A percentile compares a stretch with the other conserved stretches of the same genome.
phyloP scores from a whole-genome alignment of 2,329 filamentous ascomycete species.

The Orbilia brochopaga region DNA sequence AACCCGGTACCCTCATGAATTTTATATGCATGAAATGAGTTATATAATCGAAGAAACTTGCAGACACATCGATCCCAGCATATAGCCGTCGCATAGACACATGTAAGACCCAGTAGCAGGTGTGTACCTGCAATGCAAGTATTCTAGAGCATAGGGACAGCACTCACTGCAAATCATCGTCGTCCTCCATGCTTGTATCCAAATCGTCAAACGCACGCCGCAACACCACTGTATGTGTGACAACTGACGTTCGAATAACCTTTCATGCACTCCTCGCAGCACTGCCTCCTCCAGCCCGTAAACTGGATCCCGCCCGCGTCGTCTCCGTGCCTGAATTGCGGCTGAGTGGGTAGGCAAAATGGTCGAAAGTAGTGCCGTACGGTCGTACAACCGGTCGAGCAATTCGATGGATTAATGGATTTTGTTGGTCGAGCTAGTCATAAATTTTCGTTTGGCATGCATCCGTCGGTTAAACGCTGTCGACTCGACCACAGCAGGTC shows the following conservation, averaged over 20 bases:
- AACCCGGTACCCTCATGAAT: conserved; percentile 1
- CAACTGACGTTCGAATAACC: conserved; percentile 45
- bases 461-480: conserved; percentile 35
- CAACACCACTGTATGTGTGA: neutral
- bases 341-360: conserved; percentile 23
- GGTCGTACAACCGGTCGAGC: conserved; percentile 1
- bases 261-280: conserved; percentile 38
- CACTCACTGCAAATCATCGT: conserved; percentile 49
- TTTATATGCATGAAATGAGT: too few relatives aligned
- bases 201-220: conserved; percentile 49
- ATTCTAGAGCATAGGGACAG: too few relatives aligned
- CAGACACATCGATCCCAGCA: too few relatives aligned
- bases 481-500: neutral
- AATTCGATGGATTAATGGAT: conserved; percentile 47
- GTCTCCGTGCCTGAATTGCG: conserved; percentile 26
- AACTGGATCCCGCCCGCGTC: neutral
- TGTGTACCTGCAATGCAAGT: too few relatives aligned
- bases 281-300: conserved; percentile 4
- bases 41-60: too few relatives aligned
- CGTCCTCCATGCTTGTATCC: too few relatives aligned
- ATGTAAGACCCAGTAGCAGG: too few relatives aligned
- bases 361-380: conserved; percentile 8
- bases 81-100: neutral
- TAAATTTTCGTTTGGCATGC: conserved; percentile 10
- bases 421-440: conserved; percentile 16